These are phyloP conservation scores for Ascochyta koolunga DNA, from an alignment of 2,329 filamentous ascomycete genomes.

Conservation along the genomic window DNA sequence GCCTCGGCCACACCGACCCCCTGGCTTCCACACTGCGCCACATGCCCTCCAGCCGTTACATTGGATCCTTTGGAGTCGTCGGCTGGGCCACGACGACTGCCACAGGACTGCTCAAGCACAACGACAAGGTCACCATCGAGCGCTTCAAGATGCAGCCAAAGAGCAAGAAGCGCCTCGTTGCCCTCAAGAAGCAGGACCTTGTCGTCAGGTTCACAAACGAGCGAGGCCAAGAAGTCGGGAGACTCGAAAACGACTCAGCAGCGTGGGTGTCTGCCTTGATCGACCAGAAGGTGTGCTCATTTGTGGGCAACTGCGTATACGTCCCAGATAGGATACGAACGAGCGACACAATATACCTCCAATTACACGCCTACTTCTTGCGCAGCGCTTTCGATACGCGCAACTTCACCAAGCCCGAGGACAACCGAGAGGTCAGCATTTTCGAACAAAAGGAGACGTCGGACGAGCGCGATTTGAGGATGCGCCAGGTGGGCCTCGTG, in stretches of 20 bases:
- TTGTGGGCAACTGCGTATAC: slow-evolving; percentile 88
- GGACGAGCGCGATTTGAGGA: slow-evolving; percentile 81
- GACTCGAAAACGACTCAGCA: slow-evolving; percentile 84
- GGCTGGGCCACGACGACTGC: slow-evolving; percentile 93
- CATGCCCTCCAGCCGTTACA: slow-evolving; percentile 71
- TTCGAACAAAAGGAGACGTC: slow-evolving; percentile 86
- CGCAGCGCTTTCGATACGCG: slow-evolving; percentile 73
- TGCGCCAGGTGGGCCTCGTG: slow-evolving; percentile 86
- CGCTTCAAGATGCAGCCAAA: slow-evolving; percentile 74
- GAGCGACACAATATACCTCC: slow-evolving; percentile 93
- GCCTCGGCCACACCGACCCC: slow-evolving; percentile 29
- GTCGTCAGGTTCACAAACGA: slow-evolving; percentile 89
- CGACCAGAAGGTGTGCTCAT: slow-evolving; percentile 85
- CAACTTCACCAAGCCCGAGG: slow-evolving; percentile 66
- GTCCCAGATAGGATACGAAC: slow-evolving; percentile 83
- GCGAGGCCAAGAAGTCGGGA: slow-evolving; percentile 80
- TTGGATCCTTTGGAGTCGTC: slow-evolving; percentile 89
- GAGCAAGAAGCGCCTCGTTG: slow-evolving; percentile 54
- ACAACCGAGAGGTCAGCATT: slow-evolving; percentile 73
- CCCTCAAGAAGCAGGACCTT: slow-evolving; percentile 76
- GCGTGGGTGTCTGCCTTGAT: slow-evolving; percentile 91
- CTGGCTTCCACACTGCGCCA: slow-evolving; percentile 29
- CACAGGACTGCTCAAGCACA: slow-evolving; percentile 73
- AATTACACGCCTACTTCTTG: slow-evolving; percentile 79
- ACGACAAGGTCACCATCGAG: slow-evolving; percentile 85